Percentiles rank a stretch among this genome's conserved stretches.
phyloP scores from a whole-genome alignment of 2,329 filamentous ascomycete species.

The Botrytis medusae region DNA sequence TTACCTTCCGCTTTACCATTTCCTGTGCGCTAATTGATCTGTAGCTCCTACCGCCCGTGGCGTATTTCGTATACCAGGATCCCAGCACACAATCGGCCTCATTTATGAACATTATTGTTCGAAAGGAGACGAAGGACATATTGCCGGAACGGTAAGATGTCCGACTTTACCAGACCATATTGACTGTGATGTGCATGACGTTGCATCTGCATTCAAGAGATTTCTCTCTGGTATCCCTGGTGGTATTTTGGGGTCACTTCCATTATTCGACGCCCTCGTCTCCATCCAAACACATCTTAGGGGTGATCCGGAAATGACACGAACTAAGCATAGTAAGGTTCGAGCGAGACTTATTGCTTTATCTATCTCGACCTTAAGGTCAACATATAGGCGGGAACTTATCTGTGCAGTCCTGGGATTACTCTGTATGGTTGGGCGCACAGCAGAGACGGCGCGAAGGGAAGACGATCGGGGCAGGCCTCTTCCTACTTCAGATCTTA shows the following conservation, averaged over 20 bases:
- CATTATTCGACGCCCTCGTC: slow-evolving; percentile 61
- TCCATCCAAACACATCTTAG: slow-evolving; percentile 58
- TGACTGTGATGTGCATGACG: slow-evolving; percentile 59
- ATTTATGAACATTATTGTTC: slow-evolving; percentile 65
- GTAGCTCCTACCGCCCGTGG: slow-evolving; percentile 49
- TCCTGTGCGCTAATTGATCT: slow-evolving; percentile 24
- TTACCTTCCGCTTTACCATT: neutral
- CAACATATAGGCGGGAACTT: slow-evolving; percentile 59
- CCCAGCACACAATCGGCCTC: slow-evolving; percentile 51
- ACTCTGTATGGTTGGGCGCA: slow-evolving; percentile 58
- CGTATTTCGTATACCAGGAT: slow-evolving; percentile 64
- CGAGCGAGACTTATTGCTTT: slow-evolving; percentile 66
- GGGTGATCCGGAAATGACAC: slow-evolving; percentile 51
- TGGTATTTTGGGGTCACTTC: slow-evolving; percentile 63
- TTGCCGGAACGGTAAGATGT: slow-evolving; percentile 58
- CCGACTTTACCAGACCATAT: slow-evolving; percentile 62
- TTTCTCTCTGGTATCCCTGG: slow-evolving; percentile 63
- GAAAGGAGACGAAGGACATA: slow-evolving; percentile 46
- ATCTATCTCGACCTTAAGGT: slow-evolving; percentile 59
- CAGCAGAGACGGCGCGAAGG: slow-evolving; percentile 53
- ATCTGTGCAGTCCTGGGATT: slow-evolving; percentile 68
- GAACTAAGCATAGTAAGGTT: slow-evolving; percentile 55
- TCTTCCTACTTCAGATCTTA: slow-evolving; percentile 56
- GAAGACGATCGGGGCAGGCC: slow-evolving; percentile 54
- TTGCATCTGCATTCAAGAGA: slow-evolving; percentile 66